Evolutionary conservation across 2,329 filamentous ascomycete genomes (phyloP), one percentile per base, ranked within the genome.

Genomic region (Metarhizium sp.): DNA sequence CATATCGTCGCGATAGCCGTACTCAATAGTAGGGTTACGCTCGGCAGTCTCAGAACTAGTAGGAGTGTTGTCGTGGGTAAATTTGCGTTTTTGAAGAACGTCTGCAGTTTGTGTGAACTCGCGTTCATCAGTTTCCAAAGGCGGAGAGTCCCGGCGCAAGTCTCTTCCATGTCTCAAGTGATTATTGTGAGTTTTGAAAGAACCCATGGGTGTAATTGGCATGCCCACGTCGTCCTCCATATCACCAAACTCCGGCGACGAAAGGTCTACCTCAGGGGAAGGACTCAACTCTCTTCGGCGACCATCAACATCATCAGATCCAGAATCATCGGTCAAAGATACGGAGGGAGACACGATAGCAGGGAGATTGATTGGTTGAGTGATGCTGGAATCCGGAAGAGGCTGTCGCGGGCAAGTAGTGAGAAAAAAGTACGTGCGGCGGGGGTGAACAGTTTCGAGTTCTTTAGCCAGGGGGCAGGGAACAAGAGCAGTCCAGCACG

Each of bases 41-140:
- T 72, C 69, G 18, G 57, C 51, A 18, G 60, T 59, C 20, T 72
- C 69, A 48, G 64, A 55, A 46, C 61, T 59, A 4, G 30, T 20
- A 16, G 66, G 59, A 10, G 58, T 53, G 45, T 75, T 74, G 32
- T 78, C 76, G 48, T 69, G 77, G 13, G 43, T 43, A 25, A 84
- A 73, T 64, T 85, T 86, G 58, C 80, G 75, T 67, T 82, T 84
- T 64, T 83, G 89, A 63, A 97, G 81, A 51, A 87, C 90, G 62
- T 90, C 89, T 16, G 94, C 94, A 1, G 92, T 97, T 72, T 95
- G 90, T 6, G 92, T 96, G 67, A 99, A 99, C 71, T 97, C 94
- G 66, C 88, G 89, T 76, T 97, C 92, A 63, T 97, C 92, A 64
- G 88, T 90, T 73, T 97, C 92, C 42, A 97, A 78, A 16, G 91